Evolutionary conservation across 352 stramenopile species (phyloP).

Genomic region (Elongisporangium undulatum): DNA sequence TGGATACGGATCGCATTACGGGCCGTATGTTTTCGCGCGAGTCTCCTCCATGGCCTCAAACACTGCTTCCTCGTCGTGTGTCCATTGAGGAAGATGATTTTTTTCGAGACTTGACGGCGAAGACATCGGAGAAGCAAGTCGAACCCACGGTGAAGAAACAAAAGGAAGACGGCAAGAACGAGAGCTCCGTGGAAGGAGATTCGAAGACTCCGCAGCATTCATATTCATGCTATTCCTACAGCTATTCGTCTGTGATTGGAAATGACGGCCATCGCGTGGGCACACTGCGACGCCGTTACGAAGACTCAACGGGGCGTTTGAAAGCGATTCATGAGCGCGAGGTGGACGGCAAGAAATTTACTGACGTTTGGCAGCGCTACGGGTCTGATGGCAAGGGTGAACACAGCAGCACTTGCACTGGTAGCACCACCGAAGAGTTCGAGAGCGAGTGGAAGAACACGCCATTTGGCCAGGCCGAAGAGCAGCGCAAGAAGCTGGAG

Average conservation of each 20-base stretch:
- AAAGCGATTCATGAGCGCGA: constrained; percentile 69
- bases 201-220: constrained; percentile 5
- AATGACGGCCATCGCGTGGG: constrained; percentile 45
- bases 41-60: constrained; percentile 17
- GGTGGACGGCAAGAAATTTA: constrained; percentile 61
- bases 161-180: constrained; percentile 5
- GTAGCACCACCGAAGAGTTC: constrained; percentile 44
- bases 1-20: constrained; percentile 44
- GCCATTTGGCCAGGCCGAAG: constrained; percentile 49
- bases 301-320: constrained; percentile 64
- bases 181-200: neutral
- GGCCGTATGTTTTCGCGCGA: constrained; percentile 22
- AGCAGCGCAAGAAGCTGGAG: constrained; percentile 21
- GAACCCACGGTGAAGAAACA: constrained; percentile 11
- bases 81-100: constrained; percentile 41
- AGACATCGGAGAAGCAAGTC: constrained; percentile 13
- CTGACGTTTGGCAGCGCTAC: constrained; percentile 43
- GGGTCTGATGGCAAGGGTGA: constrained; percentile 46
- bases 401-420: constrained; percentile 41
- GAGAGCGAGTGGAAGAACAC: constrained; percentile 61
- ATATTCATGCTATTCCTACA: constrained; percentile 60
- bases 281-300: constrained; percentile 59
- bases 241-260: constrained; percentile 60
- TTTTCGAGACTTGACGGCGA: constrained; percentile 37
- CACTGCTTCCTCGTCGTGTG: constrained; percentile 4